Evolutionary conservation across 176 grass and related monocot species (phyloP), one percentile per base, ranked within the genome.

Genomic region (Zoysia japonica): DNA sequence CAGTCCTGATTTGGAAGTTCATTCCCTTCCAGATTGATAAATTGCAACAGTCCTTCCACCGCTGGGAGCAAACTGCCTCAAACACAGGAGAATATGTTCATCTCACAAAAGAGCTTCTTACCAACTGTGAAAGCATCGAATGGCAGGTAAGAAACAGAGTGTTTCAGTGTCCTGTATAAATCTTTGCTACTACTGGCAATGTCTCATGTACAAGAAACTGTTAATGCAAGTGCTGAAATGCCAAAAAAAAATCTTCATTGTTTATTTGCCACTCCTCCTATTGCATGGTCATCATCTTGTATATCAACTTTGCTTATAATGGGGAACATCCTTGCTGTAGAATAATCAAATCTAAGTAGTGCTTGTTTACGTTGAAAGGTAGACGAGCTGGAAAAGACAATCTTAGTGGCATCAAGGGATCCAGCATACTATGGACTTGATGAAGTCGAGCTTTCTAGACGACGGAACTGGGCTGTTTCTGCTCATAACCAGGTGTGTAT

Each of bases 311-410:
- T 43, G 52, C 16, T 71, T 77, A 48, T 36, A 4, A 9, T 38
- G 0, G 47, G 28, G 7, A 46, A 3, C 48, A 15, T 75, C 63
- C 66, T 74, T 72, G 7, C 52, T 80, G 52, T 78, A 66, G 50
- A 80, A 13, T 77, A 72, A 61, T 70, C 17, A 38, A 37, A 10
- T 19, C 20, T 80, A 52, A 82, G 15, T 44, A 50, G 2, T 45
- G 63, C 5, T 85, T 59, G 50, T 76, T 68, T 48, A 57, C 85
- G 11, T n/a, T 83, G 15, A 68, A 87, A 97, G 95, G 89, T 97
- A 57, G 92, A 92, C 83, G 92, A 97, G 79, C 67, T 98, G 74
- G 90, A 94, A 74, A 98, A 94, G 83, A 87, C 95, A 71, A 94
- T 94, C 86, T 60, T 85, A 59, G 95, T 94, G 59, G 89, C 95